A percentile compares a stretch with the other conserved stretches of the same genome.
Conservation (phyloP, 306 rosid species). For the Hylodesmum podocarpum region DNA sequence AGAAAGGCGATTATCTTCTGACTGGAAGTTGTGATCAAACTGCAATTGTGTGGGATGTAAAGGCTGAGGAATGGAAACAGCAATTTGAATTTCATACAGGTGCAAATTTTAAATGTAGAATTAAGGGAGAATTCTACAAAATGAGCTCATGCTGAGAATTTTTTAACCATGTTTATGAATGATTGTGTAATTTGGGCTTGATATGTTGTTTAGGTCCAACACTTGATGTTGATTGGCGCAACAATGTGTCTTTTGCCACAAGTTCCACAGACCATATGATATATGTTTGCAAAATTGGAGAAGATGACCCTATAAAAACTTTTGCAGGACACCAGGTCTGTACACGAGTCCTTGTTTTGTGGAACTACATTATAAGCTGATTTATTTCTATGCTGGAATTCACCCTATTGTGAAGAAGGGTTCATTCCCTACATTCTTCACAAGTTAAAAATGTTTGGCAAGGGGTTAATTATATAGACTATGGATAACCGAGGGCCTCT, state of each 20-base stretch:
- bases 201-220: slow-evolving; percentile 69
- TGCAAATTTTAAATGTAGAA: slow-evolving; percentile 25
- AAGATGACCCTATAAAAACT: slow-evolving; percentile 66
- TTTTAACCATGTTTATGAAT: slow-evolving; percentile 6
- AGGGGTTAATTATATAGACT: slow-evolving; percentile 16
- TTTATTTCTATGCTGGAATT: neutral
- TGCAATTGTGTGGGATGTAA: slow-evolving; percentile 96
- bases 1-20: slow-evolving; percentile 91
- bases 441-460: slow-evolving; percentile 4
- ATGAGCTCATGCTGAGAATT: neutral
- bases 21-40: slow-evolving; percentile 96
- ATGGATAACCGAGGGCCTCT: neutral
- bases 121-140: neutral
- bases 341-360: slow-evolving; percentile 2
- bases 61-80: slow-evolving; percentile 85
- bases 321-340: slow-evolving; percentile 93
- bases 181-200: slow-evolving; percentile 25
- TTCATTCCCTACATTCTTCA: neutral
- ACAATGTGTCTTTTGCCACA: slow-evolving; percentile 83
- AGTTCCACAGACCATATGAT: slow-evolving; percentile 91
- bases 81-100: slow-evolving; percentile 95
- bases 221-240: slow-evolving; percentile 98
- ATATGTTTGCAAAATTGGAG: slow-evolving; percentile 91
- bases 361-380: neutral
- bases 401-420: neutral